These are phyloP conservation scores for Trichosphaerium sp. DNA, from an alignment of 78 protist species.

Conservation along the genomic window DNA sequence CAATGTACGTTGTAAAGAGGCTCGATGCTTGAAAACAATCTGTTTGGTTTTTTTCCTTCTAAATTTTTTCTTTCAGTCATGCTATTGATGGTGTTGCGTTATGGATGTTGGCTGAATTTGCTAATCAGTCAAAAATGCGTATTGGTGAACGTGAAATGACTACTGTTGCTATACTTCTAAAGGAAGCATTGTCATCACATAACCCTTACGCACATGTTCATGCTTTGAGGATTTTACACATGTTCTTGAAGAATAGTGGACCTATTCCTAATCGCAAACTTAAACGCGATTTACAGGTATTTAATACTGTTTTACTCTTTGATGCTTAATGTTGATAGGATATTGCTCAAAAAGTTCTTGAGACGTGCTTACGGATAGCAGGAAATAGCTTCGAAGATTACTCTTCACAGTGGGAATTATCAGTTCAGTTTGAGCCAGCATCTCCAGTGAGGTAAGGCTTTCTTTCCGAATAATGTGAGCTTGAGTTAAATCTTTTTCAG, in stretches of 20 bases:
- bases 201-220: slow-evolving; percentile 30
- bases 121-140: no score
- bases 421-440: neutral
- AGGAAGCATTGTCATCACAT: slow-evolving; percentile 9
- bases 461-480: neutral
- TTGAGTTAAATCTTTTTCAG: neutral
- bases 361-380: slow-evolving; percentile 31
- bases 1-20: no score
- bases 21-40: no score
- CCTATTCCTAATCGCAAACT: slow-evolving; percentile 18
- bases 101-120: no score
- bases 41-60: no score
- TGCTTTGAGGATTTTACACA: slow-evolving; percentile 16
- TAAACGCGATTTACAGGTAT: neutral
- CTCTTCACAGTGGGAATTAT: slow-evolving; percentile 21
- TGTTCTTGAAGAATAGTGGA: slow-evolving; percentile 2
- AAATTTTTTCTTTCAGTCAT: no score
- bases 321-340: no score
- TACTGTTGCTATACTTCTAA: slow-evolving; percentile 4
- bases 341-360: slow-evolving; percentile 33
- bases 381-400: slow-evolving; percentile 39
- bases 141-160: no score
- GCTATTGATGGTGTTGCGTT: no score
- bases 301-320: slow-evolving; percentile 30
- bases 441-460: neutral